phyloP scores from a whole-genome alignment of 2,329 filamentous ascomycete genomes.

The Colletotrichum graminicola region DNA sequence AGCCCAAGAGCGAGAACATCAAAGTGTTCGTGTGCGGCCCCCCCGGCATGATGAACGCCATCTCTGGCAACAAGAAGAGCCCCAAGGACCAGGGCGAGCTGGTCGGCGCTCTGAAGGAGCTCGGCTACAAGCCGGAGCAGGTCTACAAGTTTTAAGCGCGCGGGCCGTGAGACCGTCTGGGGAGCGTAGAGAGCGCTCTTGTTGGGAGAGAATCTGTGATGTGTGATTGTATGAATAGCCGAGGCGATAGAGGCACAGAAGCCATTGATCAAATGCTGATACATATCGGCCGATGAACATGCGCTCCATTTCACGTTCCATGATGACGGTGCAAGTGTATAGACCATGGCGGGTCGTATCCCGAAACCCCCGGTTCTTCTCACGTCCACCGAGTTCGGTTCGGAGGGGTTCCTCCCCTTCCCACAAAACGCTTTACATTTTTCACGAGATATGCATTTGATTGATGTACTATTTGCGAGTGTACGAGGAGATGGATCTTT shows the following conservation, averaged over 20 bases:
- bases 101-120: slow-evolving; percentile 81
- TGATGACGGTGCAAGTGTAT: not conserved
- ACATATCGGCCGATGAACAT: too few relatives aligned
- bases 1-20: slow-evolving; percentile 91
- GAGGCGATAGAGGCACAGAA: slow-evolving; percentile 41
- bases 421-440: not conserved
- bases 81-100: slow-evolving; percentile 96
- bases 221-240: slow-evolving; percentile 31
- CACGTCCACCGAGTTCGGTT: not conserved
- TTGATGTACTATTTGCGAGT: too few relatives aligned
- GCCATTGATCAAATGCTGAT: not conserved
- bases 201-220: too few relatives aligned
- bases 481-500: not conserved
- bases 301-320: not conserved
- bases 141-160: slow-evolving; percentile 87
- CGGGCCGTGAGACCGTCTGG: not conserved
- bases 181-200: not conserved
- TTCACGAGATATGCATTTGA: not conserved
- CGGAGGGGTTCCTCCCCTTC: not conserved
- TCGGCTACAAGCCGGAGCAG: slow-evolving; percentile 79
- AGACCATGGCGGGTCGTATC: not conserved
- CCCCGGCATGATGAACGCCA: slow-evolving; percentile 91
- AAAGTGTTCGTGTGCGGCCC: slow-evolving; percentile 98
- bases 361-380: not conserved
- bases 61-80: slow-evolving; percentile 90